Conservation (phyloP, 2,329 filamentous ascomycete genomes). For the Ascochyta fabae region DNA sequence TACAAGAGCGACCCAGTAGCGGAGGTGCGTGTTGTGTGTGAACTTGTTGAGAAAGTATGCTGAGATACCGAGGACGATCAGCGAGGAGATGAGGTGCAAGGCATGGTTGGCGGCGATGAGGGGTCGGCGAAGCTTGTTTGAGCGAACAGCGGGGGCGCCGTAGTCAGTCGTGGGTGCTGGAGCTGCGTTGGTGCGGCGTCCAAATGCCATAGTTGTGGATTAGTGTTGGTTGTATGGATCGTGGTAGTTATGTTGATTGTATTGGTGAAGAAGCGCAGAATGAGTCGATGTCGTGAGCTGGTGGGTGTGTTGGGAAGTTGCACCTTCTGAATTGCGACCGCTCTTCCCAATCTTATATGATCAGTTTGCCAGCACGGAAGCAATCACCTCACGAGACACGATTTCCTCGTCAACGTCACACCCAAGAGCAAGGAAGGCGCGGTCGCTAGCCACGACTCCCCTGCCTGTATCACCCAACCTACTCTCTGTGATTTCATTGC, state of each 20-base stretch:
- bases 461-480: slow-evolving; percentile 1
- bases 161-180: slow-evolving; percentile 17
- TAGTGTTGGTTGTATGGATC: not conserved
- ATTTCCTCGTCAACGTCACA: slow-evolving; percentile 7
- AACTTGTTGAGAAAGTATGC: slow-evolving; percentile 26
- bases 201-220: slow-evolving; percentile 4
- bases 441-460: not conserved
- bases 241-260: not conserved
- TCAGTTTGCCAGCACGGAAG: not conserved
- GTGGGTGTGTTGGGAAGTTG: not conserved
- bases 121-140: slow-evolving; percentile 20
- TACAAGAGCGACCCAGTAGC: slow-evolving; percentile 29
- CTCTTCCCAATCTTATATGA: not conserved
- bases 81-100: slow-evolving; percentile 23
- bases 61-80: slow-evolving; percentile 28
- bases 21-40: slow-evolving; percentile 23
- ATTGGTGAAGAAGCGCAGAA: not conserved
- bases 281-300: not conserved
- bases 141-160: slow-evolving; percentile 16
- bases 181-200: slow-evolving; percentile 4
- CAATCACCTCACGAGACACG: not conserved
- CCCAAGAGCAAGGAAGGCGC: slow-evolving; percentile 10
- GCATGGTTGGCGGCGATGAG: slow-evolving; percentile 23
- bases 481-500: slow-evolving; percentile 5
- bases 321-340: no score